These are phyloP conservation scores for Podospora didyma DNA, from an alignment of 495 filamentous ascomycete genomes.

Conservation along the genomic window DNA sequence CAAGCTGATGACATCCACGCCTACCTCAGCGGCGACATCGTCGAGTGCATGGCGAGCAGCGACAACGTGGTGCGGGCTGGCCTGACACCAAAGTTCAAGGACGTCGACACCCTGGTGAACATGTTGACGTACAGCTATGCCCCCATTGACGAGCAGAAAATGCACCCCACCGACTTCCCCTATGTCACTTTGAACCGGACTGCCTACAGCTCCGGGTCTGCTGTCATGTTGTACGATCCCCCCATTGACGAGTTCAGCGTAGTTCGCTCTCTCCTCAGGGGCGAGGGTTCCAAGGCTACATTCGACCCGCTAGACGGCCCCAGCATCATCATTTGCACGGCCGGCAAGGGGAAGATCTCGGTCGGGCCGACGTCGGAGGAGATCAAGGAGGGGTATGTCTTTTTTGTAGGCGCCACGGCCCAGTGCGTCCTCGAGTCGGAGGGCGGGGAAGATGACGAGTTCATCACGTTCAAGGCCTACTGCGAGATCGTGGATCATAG, in stretches of 20 bases:
- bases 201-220: constrained; percentile 71
- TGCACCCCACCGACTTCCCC: constrained; percentile 76
- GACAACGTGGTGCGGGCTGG: constrained; percentile 98
- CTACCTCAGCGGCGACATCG: constrained; percentile 92
- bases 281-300: constrained; percentile 69
- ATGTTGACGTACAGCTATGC: constrained; percentile 96
- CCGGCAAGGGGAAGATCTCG: constrained; percentile 73
- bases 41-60: constrained; percentile 97
- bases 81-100: constrained; percentile 98
- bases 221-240: constrained; percentile 76
- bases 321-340: constrained; percentile 86
- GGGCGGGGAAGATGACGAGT: constrained; percentile 49
- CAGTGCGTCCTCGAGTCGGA: constrained; percentile 73
- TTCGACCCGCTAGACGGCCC: constrained; percentile 86
- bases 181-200: constrained; percentile 73
- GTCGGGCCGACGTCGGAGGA: constrained; percentile 71
- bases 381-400: constrained; percentile 71
- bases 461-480: constrained; percentile 93
- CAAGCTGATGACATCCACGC: constrained; percentile 96
- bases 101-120: constrained; percentile 80
- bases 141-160: constrained; percentile 90
- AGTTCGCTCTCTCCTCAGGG: constrained; percentile 70
- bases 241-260: constrained; percentile 97
- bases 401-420: constrained; percentile 89
- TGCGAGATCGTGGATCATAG: constrained; percentile 64